A percentile compares a stretch with the other conserved stretches of the same genome.
phyloP scores from a whole-genome alignment of 2,329 filamentous ascomycete species.

The Cadophora sp. region DNA sequence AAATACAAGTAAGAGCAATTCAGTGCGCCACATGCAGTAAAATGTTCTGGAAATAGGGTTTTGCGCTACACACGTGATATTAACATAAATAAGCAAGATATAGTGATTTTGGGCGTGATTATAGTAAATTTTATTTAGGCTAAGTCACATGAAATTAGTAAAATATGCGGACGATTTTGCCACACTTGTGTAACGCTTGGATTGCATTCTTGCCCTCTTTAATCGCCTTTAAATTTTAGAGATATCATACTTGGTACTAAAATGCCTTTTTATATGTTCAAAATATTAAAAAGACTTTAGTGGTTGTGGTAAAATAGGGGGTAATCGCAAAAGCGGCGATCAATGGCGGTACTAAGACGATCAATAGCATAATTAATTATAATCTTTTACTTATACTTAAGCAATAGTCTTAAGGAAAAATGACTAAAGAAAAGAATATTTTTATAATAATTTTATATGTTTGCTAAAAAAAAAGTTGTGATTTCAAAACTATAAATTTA shows the following conservation, averaged over 20 bases:
- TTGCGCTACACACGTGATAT: neutral
- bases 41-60: neutral
- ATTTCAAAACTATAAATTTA: slow-evolving; percentile 15
- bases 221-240: slow-evolving; percentile 13
- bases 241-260: slow-evolving; percentile 4
- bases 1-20: neutral
- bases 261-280: slow-evolving; percentile 5
- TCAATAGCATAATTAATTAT: neutral
- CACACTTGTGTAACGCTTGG: neutral
- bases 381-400: slow-evolving; percentile 14
- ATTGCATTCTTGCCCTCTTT: slow-evolving; percentile 13
- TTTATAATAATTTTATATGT: slow-evolving; percentile 10
- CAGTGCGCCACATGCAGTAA: neutral
- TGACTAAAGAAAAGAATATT: neutral
- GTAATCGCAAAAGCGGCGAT: neutral
- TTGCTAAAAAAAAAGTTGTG: slow-evolving; percentile 13
- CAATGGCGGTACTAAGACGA: neutral
- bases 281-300: slow-evolving; percentile 12
- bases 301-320: slow-evolving; percentile 9
- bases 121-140: neutral
- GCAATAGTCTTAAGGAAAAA: neutral
- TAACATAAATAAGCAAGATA: neutral
- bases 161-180: neutral
- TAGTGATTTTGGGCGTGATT: neutral
- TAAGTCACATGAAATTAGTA: neutral